Percentiles rank a stretch among this genome's conserved stretches.
Conservation (phyloP, 441 rosid genomes). For the Dalechampia spathulata region DNA sequence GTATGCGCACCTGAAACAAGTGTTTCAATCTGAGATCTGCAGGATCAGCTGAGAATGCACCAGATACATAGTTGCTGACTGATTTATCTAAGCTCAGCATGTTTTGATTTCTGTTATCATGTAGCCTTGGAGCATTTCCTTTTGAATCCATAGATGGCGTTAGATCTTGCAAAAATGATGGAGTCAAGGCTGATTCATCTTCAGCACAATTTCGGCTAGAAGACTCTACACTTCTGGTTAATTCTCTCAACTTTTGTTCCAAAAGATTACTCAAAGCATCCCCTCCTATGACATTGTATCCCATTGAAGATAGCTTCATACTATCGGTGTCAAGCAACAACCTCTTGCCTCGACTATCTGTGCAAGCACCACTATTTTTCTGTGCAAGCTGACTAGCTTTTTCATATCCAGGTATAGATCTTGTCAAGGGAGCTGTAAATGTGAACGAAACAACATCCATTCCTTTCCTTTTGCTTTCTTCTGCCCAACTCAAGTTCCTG, state of each 20-base stretch:
- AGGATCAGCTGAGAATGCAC: slow-evolving; percentile 23
- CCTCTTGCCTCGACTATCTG: slow-evolving; percentile 36
- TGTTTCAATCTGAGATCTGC: slow-evolving; percentile 24
- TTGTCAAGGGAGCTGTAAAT: slow-evolving; percentile 75
- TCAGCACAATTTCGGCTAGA: slow-evolving; percentile 38
- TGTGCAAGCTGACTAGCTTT: slow-evolving; percentile 28
- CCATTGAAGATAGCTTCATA: slow-evolving; percentile 50
- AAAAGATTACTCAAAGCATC: slow-evolving; percentile 77
- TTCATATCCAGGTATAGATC: slow-evolving; percentile 41
- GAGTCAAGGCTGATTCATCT: slow-evolving; percentile 32
- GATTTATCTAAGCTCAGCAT: slow-evolving; percentile 14
- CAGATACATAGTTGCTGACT: slow-evolving; percentile 18
- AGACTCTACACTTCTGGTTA: slow-evolving; percentile 54
- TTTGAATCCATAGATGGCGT: slow-evolving; percentile 15
- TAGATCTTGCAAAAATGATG: slow-evolving; percentile 23
- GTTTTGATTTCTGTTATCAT: slow-evolving; percentile 16
- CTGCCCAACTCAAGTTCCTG: slow-evolving; percentile 41
- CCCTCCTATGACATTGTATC: slow-evolving; percentile 58
- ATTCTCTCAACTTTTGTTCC: slow-evolving; percentile 80
- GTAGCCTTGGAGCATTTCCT: slow-evolving; percentile 16
- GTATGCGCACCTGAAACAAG: slow-evolving; percentile 43
- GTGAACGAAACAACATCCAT: slow-evolving; percentile 93
- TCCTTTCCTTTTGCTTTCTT: slow-evolving; percentile 70
- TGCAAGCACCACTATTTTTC: slow-evolving; percentile 18
- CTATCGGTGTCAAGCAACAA: slow-evolving; percentile 39